A percentile compares a stretch with the other conserved stretches of the same genome.
These are phyloP conservation scores for Alternaria metachromatica DNA, from an alignment of 2,329 filamentous ascomycete species.

Conservation along the genomic window DNA sequence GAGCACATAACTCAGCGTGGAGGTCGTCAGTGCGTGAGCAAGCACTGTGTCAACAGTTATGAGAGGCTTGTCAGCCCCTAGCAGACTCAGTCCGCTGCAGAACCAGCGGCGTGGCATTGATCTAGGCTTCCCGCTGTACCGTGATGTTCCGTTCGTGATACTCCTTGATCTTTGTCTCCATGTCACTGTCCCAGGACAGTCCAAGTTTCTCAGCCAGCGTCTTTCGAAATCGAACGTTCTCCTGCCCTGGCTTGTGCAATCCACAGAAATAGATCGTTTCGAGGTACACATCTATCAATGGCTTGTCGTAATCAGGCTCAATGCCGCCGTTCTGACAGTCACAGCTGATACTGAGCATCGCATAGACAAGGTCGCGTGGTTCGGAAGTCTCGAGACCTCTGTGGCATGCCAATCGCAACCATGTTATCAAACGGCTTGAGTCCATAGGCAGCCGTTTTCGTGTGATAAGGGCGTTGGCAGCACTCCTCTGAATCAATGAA, in stretches of 20 bases:
- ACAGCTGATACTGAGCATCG: background rate
- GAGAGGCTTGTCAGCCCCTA: background rate
- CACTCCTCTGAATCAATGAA: rapidly evolving
- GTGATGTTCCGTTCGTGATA: background rate
- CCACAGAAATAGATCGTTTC: background rate
- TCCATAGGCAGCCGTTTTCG: background rate
- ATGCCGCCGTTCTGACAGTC: background rate
- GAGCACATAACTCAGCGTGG: background rate
- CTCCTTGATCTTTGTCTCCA: background rate
- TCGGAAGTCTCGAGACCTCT: background rate
- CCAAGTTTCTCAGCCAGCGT: background rate
- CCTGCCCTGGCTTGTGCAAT: background rate
- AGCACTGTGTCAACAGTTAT: background rate
- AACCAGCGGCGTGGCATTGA: rapidly evolving
- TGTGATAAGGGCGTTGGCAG: background rate
- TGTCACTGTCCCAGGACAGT: background rate
- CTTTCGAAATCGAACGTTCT: background rate
- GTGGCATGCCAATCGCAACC: background rate
- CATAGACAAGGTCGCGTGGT: background rate
- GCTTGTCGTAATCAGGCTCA: background rate
- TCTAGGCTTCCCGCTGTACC: background rate
- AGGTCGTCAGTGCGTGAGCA: background rate
- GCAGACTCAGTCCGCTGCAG: background rate
- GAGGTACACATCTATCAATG: background rate
- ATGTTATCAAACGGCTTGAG: background rate